Evolutionary conservation across 768 basidiomycete species (phyloP), one percentile per base, ranked within the genome.

Genomic region (Rhodotorula toruloides): DNA sequence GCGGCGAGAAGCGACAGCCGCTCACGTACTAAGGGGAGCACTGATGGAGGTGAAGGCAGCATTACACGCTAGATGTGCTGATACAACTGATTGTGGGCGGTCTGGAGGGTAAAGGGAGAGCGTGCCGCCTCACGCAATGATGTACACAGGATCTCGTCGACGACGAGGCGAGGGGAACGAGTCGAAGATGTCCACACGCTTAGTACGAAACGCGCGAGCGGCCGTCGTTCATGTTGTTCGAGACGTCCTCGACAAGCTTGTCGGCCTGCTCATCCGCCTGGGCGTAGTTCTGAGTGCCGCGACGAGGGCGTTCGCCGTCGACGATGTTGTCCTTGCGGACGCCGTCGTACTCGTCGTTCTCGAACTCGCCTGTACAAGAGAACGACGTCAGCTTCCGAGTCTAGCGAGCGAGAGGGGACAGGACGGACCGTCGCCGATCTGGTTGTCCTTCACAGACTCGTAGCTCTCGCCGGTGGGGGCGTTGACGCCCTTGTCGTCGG

Each of bases 271-370:
- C 50, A 29, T 67, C 65, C 6, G 60, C 60, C 42, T 58, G 25
- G 27, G 43, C 39, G 37, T 53, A 67, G 56, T 61, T 32, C 10
- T 25, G 21, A 6, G 39, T 42, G 22, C 37, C 29, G 31, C 40
- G 29, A 19, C 39, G 39, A 31, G 36, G 34, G 37, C 65, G 59
- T 56, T 67, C 48, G 31, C 50, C 55, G 48, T 58, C 65, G 55
- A 61, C 42, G 39, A 67, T 62, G 60, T 67, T 67, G 55, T 67
- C 65, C 50, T 58, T 32, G n/a, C 25, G 31, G 29, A 67, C 42
- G 31, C 65, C 60, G 44, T 67, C 65, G 50, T 54, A 67, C 49
- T 61, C 65, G 49, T 58, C 65, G 47, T 58, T 55, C 50, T 55
- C 42, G 55, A 46, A 56, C 55, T 61, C 65, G 49, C 22, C 65